A percentile compares a stretch with the other conserved stretches of the same genome.
Conservation (phyloP, 495 filamentous ascomycete species). For the Penicillium dipodomyicola region DNA sequence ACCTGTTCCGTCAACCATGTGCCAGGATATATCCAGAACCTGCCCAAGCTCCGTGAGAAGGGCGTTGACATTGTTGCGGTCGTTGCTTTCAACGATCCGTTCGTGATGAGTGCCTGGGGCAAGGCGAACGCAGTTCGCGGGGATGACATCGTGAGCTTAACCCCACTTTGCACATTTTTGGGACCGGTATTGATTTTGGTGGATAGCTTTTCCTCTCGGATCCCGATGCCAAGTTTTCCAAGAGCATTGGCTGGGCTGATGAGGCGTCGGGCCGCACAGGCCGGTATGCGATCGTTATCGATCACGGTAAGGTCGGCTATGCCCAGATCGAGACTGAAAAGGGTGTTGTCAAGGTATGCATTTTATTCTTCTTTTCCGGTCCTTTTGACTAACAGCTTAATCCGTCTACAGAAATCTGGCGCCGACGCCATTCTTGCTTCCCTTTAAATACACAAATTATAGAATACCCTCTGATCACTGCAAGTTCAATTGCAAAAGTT, state of each 20-base stretch:
- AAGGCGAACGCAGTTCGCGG: conserved; percentile 84
- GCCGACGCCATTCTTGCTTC: conserved; percentile 64
- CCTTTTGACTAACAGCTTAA: conserved; percentile 7
- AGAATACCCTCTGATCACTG: neutral
- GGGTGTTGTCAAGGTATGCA: conserved; percentile 48
- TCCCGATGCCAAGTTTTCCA: conserved; percentile 68
- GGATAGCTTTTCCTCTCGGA: conserved; percentile 77
- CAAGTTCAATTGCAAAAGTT: neutral
- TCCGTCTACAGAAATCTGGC: conserved; percentile 55
- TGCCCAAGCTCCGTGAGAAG: conserved; percentile 69
- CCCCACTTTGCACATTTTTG: neutral
- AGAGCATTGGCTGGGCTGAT: conserved; percentile 74
- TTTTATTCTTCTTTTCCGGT: neutral
- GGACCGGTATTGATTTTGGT: conserved; percentile 23
- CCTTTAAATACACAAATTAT: conserved; percentile 22
- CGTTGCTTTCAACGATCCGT: conserved; percentile 83
- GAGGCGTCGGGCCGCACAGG: conserved; percentile 62
- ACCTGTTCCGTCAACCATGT: conserved; percentile 84
- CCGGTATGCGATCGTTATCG: conserved; percentile 81
- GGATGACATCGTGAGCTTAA: conserved; percentile 62
- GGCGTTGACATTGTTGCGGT: conserved; percentile 82
- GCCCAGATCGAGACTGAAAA: conserved; percentile 73
- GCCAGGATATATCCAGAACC: conserved; percentile 75
- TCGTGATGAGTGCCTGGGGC: conserved; percentile 91
- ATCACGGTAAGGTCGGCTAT: conserved; percentile 84